Base-by-base conservation (phyloP, 2,329 filamentous ascomycete genomes). In the Corynespora cassiicola region DNA sequence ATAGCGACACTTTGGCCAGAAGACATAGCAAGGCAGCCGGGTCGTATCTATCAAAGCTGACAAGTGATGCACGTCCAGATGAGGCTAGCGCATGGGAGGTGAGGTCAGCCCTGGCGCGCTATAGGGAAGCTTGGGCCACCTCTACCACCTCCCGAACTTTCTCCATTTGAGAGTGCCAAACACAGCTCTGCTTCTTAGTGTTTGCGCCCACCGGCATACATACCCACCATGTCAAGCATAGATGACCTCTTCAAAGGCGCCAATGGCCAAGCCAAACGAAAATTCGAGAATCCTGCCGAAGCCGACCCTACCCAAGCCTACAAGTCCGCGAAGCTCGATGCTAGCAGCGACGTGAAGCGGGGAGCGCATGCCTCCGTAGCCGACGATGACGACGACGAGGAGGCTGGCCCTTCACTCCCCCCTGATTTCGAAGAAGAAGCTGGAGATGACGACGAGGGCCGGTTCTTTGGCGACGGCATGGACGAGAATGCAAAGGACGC, bases 381-480 rank as follows among this genome's bases (percentile, higher is more conserved):
- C 19, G 77, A 79, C 23, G 68, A 67, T 18, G 45, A 58, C 2
- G 60, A 61, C 7, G 68, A 67, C 6, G 37, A 68, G 18, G 71
- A 72, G 45, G 75, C 79, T 2, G 79, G 78, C 0, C 78, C 78
- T 1, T 75, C 81, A 27, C 70, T 79, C 22, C 78, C 69, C 6
- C 64, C 81, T 10, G 80, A 81, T 47, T 75, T 80, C 17, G 77
- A 76, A 36, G 72, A 77, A 22, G 81, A 80, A 31, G 72, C 67
- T 20, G 79, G 80, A 8, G 66, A 70, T 37, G 91, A 96, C 56
- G 90, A 96, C 36, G 94, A 95, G 50, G 94, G 92, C 1, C 85
- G 94, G 8, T 99, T 99, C 75, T 99, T 96, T 57, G 94, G 92
- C 27, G 88, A 90, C 36, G 94, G 94, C 21, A 86, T 99, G 56